Base-by-base conservation (phyloP, 164 flowering plant species). In the Chloranthus sessilifolius region DNA sequence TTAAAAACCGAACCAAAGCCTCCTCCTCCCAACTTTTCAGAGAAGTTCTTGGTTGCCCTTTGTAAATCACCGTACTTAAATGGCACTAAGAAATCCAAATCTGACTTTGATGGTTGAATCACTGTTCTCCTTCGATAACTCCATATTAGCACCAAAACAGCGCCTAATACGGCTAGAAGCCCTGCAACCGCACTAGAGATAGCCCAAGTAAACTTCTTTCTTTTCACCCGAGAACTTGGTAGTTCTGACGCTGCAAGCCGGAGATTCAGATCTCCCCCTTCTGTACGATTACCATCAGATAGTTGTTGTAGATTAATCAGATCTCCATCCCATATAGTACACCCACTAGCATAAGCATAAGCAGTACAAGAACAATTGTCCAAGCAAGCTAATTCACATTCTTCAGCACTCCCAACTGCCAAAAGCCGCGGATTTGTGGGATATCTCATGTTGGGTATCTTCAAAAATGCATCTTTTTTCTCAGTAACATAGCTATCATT, bases 1-100 rank as follows among this genome's bases (percentile, higher is more conserved):
- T 74, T 80, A 62, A 74, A 80, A 15, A 80, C 85, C 19, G 85
- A 77, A 50, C 85, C 82, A 47, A 77, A 77, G 9, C 78, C 73
- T 40, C 85, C 85, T n/a, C n/a, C n/a, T 44, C 71, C 74, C 44
- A 80, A 48, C 50, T 66, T 77, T 23, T 77, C 72, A 0, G 78
- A 72, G 54, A 77, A 80, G 34, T 72, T 72, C 68, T 64, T 73
- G 0, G 85, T 77, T 2, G 68, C 78, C 45, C 12, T 64, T 40
- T 65, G 75, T 33, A 79, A 51, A 42, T 72, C 74, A 55, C 52
- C 65, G 56, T 69, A 74, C 7, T 47, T 58, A 59, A 74, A 76
- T 17, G 72, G 66, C 43, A 72, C 50, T 53, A 79, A 55, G 35
- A 75, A 67, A 40, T 74, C 75, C 53, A 67, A 74, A 5, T 60